Conservation (phyloP, 176 grass and related monocot species). For the Saccharum spontaneum region DNA sequence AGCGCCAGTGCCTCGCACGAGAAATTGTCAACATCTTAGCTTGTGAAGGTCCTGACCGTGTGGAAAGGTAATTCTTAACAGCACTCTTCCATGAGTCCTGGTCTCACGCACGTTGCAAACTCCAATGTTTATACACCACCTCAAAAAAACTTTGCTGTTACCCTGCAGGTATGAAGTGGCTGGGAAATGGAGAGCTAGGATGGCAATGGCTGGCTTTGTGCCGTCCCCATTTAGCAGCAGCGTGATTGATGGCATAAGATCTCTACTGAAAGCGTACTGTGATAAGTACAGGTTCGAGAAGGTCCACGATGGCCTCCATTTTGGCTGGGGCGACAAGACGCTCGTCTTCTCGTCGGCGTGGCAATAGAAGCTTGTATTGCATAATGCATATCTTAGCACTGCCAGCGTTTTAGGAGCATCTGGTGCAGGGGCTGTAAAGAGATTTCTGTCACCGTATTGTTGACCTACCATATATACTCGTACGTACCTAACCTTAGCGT, state of each 20-base stretch:
- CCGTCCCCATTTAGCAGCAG: slow-evolving; percentile 53
- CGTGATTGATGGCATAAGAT: slow-evolving; percentile 39
- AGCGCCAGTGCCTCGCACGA: slow-evolving; percentile 74
- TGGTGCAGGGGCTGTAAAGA: slow-evolving; percentile 1
- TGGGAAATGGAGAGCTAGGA: slow-evolving; percentile 80
- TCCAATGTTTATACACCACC: neutral
- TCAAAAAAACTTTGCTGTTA: neutral
- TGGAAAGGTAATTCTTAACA: slow-evolving; percentile 62
- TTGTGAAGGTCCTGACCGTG: slow-evolving; percentile 77
- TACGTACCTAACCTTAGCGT: slow-evolving; percentile 22
- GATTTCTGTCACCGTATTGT: neutral
- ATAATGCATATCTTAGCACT: neutral
- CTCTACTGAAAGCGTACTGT: slow-evolving; percentile 59
- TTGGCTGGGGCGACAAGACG: slow-evolving; percentile 72
- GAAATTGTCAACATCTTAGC: slow-evolving; percentile 85
- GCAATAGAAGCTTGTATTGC: slow-evolving; percentile 35
- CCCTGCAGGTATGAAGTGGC: slow-evolving; percentile 71
- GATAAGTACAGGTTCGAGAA: slow-evolving; percentile 64
- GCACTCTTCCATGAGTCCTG: neutral
- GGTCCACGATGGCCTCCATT: slow-evolving; percentile 57
- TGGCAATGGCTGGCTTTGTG: slow-evolving; percentile 74
- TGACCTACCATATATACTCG: neutral
- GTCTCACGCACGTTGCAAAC: neutral
- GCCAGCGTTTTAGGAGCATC: slow-evolving; percentile 27
- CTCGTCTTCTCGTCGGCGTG: slow-evolving; percentile 64